Conservation (phyloP, 1,284 basidiomycete species). For the Trichosporon sp. region DNA sequence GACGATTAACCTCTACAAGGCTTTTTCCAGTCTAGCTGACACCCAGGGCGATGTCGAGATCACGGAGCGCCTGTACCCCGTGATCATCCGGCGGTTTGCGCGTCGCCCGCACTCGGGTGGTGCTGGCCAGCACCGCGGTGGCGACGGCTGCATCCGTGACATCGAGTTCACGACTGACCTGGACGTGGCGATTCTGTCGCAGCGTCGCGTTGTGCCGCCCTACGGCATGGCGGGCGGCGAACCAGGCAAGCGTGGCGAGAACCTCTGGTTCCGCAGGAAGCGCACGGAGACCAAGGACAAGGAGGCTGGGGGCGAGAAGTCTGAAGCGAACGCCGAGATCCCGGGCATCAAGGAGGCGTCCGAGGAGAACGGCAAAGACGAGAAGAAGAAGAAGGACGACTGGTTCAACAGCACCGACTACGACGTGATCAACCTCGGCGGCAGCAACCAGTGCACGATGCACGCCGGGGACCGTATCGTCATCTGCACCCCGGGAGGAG, state of each 20-base stretch:
- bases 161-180: conserved; percentile 81
- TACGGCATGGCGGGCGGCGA: conserved; percentile 89
- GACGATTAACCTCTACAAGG: too few species aligned
- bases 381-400: conserved; percentile 16
- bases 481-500: conserved; percentile 89
- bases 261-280: conserved; percentile 67
- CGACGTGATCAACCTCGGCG: conserved; percentile 77
- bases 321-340: conserved; percentile 13
- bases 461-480: conserved; percentile 77
- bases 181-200: conserved; percentile 74
- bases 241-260: conserved; percentile 73
- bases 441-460: conserved; percentile 85
- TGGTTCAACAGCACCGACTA: conserved; percentile 55
- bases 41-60: conserved; percentile 50
- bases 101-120: conserved; percentile 74
- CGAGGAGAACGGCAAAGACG: too few species aligned
- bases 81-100: conserved; percentile 80
- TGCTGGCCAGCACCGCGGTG: conserved; percentile 75
- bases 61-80: conserved; percentile 66
- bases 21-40: neutral
- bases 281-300: neutral
- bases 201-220: conserved; percentile 83
- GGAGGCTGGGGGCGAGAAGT: conserved; percentile 5
- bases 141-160: conserved; percentile 85
- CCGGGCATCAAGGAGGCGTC: conserved; percentile 1